Percentiles rank a stretch among this genome's conserved stretches.
These are phyloP conservation scores for Trichoderma asperelloides DNA, from an alignment of 495 filamentous ascomycete species.

Conservation along the genomic window DNA sequence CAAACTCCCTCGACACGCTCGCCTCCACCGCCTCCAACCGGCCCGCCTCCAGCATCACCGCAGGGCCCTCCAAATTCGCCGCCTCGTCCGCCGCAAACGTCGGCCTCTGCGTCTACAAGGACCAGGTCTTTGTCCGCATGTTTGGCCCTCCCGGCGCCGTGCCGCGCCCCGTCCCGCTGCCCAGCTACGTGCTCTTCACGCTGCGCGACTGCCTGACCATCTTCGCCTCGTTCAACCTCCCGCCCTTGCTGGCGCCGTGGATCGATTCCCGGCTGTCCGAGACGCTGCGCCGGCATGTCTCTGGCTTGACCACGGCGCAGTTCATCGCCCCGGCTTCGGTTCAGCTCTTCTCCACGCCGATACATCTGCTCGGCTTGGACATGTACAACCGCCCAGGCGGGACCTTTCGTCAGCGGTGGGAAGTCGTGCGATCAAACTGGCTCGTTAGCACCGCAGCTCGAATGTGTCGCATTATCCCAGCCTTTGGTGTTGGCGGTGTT, in stretches of 20 bases:
- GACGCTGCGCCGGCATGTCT: conserved; percentile 28
- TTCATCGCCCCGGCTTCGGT: conserved; percentile 72
- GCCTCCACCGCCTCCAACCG: conserved; percentile 54
- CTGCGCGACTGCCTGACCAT: conserved; percentile 83
- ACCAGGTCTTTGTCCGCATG: conserved; percentile 73
- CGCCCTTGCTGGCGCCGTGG: conserved; percentile 63
- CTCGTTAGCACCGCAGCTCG: conserved; percentile 65
- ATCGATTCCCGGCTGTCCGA: conserved; percentile 45
- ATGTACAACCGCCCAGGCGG: conserved; percentile 64
- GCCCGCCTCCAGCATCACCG: conserved; percentile 50
- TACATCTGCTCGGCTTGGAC: conserved; percentile 85
- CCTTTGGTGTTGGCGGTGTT: conserved; percentile 88
- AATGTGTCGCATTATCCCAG: conserved; percentile 86
- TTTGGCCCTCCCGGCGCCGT: conserved; percentile 54
- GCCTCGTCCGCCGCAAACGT: conserved; percentile 81
- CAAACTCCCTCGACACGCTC: conserved; percentile 78
- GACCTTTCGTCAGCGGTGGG: conserved; percentile 48
- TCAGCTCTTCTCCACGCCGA: conserved; percentile 73
- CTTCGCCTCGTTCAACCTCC: conserved; percentile 89
- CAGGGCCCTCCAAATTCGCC: conserved; percentile 73
- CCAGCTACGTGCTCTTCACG: conserved; percentile 72
- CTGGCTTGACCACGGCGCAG: conserved; percentile 58
- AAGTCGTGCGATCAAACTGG: conserved; percentile 67
- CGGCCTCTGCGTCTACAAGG: conserved; percentile 85
- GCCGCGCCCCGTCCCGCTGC: conserved; percentile 46